Evolutionary conservation across 2,329 filamentous ascomycete genomes (phyloP), one percentile per base, ranked within the genome.

Genomic region (Ophiobolus disseminans): DNA sequence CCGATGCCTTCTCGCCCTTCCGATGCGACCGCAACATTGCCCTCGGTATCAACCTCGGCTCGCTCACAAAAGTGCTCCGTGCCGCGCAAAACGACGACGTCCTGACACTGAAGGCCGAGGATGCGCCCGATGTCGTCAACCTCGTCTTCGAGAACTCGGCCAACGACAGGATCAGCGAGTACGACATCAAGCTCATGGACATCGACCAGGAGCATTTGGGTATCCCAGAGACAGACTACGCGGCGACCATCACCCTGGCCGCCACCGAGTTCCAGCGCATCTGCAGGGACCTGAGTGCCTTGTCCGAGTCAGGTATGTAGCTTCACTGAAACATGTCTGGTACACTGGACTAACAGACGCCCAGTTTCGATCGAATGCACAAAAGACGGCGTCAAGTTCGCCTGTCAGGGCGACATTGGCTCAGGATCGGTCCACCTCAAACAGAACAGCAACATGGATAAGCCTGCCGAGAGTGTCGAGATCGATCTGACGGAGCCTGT

Each of bases 161-260:
- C 70, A 89, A 85, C 68, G 94, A 99, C 77, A 85, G 94, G 62
- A 85, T 99, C 72, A 96, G 90, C 84, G 95, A 99, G 82, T 99
- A 99, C 76, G 94, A 99, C 76, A 89, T 99, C 78, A 99, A 99
- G 84, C 86, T 99, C 74, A 99, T 99, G 94, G 94, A 99, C 75
- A 99, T 99, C 75, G 94, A 99, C 78, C 95, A 99, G 80, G 94
- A 99, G 83, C 94, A 99, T 76, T 80, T 99, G 77, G 94, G 94
- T 56, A 99, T 99, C 66, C 94, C 94, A 13, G 93, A 99, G 68
- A 99, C 95, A n/a, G 94, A 99, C 70, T 99, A 99, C 72, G 89
- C 91, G 30, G 89, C 94, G 38, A 94, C 89, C 14, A 90, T 99
- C 58, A 81, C 84, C 45, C 91, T 99, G 90, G 93, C 94, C 11